phyloP scores from a whole-genome alignment of 2,329 filamentous ascomycete species.

The Trichoderma citrinoviride region DNA sequence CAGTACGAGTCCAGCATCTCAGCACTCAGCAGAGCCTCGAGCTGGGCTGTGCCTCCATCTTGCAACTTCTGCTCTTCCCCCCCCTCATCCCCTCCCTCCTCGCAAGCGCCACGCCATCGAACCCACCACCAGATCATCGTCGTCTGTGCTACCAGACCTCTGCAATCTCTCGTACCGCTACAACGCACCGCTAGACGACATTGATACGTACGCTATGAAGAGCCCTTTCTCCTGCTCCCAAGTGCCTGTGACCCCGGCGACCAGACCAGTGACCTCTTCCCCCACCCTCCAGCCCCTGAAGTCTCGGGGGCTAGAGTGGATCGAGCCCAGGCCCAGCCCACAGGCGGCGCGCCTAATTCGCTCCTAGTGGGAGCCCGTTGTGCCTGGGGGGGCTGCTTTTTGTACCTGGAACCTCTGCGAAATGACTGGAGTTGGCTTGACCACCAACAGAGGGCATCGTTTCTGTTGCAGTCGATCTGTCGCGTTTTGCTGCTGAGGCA shows the following conservation, averaged over 20 bases:
- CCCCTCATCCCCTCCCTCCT: not conserved
- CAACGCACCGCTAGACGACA: not conserved
- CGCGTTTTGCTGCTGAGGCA: too few species aligned
- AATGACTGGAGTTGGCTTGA: too few species aligned
- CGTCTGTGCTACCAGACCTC: not conserved
- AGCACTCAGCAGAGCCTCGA: not conserved
- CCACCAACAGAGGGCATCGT: too few species aligned
- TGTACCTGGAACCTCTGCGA: not conserved
- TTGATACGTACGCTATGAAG: too few species aligned
- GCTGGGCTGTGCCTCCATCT: not conserved
- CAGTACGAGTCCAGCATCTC: too few species aligned
- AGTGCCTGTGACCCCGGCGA: not conserved
- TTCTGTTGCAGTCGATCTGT: too few species aligned
- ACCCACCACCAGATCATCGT: not conserved
- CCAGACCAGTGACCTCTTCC: not conserved
- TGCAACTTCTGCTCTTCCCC: not conserved
- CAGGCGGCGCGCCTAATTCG: not conserved
- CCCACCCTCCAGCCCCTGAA: not conserved
- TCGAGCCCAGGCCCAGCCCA: not conserved
- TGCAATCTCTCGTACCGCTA: too few species aligned
- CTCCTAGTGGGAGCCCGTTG: not conserved
- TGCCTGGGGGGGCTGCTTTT: too few species aligned
- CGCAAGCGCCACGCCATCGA: conserved; percentile 4
- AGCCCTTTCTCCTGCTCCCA: not conserved
- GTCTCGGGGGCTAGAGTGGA: conserved; percentile 6